Evolutionary conservation across 768 basidiomycete genomes (phyloP).

Genomic region (Hydnomerulius pinastri): DNA sequence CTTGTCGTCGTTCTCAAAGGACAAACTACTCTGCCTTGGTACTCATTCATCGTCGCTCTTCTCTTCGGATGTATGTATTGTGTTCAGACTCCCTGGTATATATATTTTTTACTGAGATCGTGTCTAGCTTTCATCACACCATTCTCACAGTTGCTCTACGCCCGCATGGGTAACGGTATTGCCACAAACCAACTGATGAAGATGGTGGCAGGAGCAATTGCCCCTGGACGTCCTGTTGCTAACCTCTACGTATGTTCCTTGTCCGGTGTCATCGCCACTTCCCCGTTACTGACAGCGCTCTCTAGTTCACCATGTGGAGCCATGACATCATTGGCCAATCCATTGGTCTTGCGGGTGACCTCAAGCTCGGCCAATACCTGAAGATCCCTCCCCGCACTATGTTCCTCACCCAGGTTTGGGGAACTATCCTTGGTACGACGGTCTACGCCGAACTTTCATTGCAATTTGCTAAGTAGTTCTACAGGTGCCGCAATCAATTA

Average conservation of each 20-base stretch:
- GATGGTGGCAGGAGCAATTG: slow-evolving; percentile 62
- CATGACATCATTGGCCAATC: slow-evolving; percentile 60
- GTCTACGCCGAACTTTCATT: background rate
- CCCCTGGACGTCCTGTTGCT: slow-evolving; percentile 65
- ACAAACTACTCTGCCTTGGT: slow-evolving; percentile 63
- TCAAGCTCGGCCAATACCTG: slow-evolving; percentile 49
- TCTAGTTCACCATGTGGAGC: slow-evolving; percentile 70
- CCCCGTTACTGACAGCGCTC: background rate
- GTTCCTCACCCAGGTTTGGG: slow-evolving; percentile 59
- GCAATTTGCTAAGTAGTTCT: background rate
- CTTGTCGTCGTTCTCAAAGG: slow-evolving; percentile 58
- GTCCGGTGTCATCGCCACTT: background rate
- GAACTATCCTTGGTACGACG: slow-evolving; percentile 19
- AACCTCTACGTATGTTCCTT: slow-evolving; percentile 58
- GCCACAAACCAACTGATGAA: slow-evolving; percentile 64
- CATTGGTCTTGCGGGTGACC: slow-evolving; percentile 48
- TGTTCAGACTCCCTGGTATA: slow-evolving; percentile 12
- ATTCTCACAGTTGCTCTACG: slow-evolving; percentile 56
- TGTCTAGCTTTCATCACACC: slow-evolving; percentile 27
- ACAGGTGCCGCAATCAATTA: slow-evolving; percentile 38
- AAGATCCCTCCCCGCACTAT: slow-evolving; percentile 70
- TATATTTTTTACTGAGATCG: slow-evolving; percentile 5
- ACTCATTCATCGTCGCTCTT: slow-evolving; percentile 61
- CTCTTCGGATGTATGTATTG: slow-evolving; percentile 48
- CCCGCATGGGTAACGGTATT: slow-evolving; percentile 62